Percentiles rank a stretch among this genome's conserved stretches.
These are phyloP conservation scores for Penicillium occitanis DNA, from an alignment of 2,329 filamentous ascomycete species.

Conservation along the genomic window DNA sequence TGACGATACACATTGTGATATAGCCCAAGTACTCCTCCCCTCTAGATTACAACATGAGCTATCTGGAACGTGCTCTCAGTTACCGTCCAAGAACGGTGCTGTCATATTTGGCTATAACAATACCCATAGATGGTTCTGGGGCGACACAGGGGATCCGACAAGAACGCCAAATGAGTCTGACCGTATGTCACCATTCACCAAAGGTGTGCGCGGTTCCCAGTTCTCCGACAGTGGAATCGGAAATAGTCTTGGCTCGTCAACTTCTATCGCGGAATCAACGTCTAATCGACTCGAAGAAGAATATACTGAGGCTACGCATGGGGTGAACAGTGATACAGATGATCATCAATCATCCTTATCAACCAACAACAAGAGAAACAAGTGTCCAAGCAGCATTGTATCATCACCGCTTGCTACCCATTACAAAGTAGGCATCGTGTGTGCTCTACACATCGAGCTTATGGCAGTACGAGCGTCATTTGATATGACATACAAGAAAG, in stretches of 20 bases:
- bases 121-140: slow-evolving; percentile 24
- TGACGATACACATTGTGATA: slow-evolving; percentile 2
- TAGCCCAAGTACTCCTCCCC: slow-evolving; percentile 18
- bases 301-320: background rate
- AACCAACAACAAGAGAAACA: background rate
- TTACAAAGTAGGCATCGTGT: slow-evolving; percentile 33
- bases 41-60: slow-evolving; percentile 17
- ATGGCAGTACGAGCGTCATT: slow-evolving; percentile 30
- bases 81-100: slow-evolving; percentile 13
- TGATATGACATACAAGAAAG: slow-evolving; percentile 24
- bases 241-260: slow-evolving; percentile 8
- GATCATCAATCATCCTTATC: slow-evolving; percentile 2
- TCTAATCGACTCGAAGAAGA: slow-evolving; percentile 5
- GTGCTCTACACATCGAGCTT: slow-evolving; percentile 30
- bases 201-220: background rate
- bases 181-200: background rate
- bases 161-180: slow-evolving; percentile 3
- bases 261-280: slow-evolving; percentile 4
- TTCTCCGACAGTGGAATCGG: slow-evolving; percentile 17
- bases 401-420: background rate
- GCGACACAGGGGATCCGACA: slow-evolving; percentile 21
- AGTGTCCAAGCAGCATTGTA: background rate
- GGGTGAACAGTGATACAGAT: slow-evolving; percentile 2
- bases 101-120: slow-evolving; percentile 25
- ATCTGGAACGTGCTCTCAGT: background rate